These are phyloP conservation scores for Clathrus columnatus DNA, from an alignment of 768 basidiomycete genomes.

Conservation along the genomic window DNA sequence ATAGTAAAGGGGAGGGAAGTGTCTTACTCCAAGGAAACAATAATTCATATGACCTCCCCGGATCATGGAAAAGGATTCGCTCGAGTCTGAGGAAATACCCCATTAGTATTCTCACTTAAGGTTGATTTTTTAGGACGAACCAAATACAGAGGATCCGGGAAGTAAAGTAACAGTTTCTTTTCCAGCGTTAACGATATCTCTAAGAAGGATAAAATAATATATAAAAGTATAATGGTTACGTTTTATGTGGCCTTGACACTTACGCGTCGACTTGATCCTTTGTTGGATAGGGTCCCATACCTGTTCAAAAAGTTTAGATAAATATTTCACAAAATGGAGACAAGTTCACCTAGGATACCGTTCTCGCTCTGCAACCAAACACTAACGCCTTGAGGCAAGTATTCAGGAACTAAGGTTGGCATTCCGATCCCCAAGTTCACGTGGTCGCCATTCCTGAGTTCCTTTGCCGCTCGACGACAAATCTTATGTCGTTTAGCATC, in stretches of 20 bases:
- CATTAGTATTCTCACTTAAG: background rate
- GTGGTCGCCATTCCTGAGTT: conserved; percentile 80
- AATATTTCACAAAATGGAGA: background rate
- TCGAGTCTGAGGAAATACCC: conserved; percentile 48
- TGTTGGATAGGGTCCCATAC: conserved; percentile 64
- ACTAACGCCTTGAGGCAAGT: conserved; percentile 58
- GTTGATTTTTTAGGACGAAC: conserved; percentile 30
- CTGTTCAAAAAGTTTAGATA: conserved; percentile 6
- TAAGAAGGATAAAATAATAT: conserved; percentile 20
- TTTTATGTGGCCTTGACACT: conserved; percentile 26
- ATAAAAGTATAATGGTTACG: background rate
- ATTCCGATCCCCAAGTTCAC: conserved; percentile 89
- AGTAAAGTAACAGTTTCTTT: conserved; percentile 92
- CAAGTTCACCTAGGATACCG: conserved; percentile 77
- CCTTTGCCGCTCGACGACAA: conserved; percentile 80
- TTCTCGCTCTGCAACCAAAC: conserved; percentile 94
- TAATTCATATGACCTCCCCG: conserved; percentile 93
- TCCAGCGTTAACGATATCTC: conserved; percentile 89
- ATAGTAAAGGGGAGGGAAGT: background rate
- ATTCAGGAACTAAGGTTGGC: conserved; percentile 82
- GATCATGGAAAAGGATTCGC: conserved; percentile 96
- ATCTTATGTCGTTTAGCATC: conserved; percentile 43
- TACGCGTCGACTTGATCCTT: conserved; percentile 72
- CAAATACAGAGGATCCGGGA: conserved; percentile 87
- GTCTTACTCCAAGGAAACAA: conserved; percentile 79